A percentile compares a stretch with the other conserved stretches of the same genome.
Evolutionary conservation across 1,284 basidiomycete species (phyloP).

Genomic region (Trichosporon ovoides): DNA sequence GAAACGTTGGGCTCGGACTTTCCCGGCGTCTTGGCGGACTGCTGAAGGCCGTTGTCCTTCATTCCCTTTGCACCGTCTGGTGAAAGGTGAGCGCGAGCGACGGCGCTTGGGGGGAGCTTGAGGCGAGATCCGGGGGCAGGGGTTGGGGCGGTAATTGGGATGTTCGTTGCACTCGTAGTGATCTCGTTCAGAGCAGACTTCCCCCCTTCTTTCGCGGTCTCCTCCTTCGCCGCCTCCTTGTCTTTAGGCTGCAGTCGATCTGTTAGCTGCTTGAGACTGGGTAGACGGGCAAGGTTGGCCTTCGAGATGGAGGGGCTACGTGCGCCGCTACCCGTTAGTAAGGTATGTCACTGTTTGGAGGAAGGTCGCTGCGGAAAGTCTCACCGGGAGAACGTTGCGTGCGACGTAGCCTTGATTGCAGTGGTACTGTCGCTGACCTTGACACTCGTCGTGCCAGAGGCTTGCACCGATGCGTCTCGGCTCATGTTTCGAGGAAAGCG

Average conservation of each 20-base stretch:
- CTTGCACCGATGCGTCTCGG: neutral
- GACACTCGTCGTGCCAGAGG: neutral
- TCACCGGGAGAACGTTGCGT: neutral
- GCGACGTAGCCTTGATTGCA: neutral
- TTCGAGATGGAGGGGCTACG: neutral
- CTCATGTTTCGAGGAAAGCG: neutral
- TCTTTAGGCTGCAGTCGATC: constrained; percentile 21
- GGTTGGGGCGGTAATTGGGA: constrained; percentile 31
- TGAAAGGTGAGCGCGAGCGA: constrained; percentile 49
- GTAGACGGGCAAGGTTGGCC: constrained; percentile 27
- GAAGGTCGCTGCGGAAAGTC: neutral
- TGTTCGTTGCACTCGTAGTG: constrained; percentile 48
- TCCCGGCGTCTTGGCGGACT: no score
- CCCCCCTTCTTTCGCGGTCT: neutral
- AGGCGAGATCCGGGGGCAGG: constrained; percentile 57
- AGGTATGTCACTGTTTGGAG: neutral
- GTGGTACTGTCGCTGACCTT: neutral
- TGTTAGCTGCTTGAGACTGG: constrained; percentile 37
- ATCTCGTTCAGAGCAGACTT: constrained; percentile 44
- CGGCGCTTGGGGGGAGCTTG: constrained; percentile 60
- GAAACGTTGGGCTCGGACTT: no score
- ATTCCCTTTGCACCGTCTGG: neutral
- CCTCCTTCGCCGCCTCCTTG: neutral
- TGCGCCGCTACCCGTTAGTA: neutral
- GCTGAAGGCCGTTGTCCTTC: no score